These are phyloP conservation scores for Blattamonas nauphoetae DNA, from an alignment of 78 protist species.

Conservation along the genomic window DNA sequence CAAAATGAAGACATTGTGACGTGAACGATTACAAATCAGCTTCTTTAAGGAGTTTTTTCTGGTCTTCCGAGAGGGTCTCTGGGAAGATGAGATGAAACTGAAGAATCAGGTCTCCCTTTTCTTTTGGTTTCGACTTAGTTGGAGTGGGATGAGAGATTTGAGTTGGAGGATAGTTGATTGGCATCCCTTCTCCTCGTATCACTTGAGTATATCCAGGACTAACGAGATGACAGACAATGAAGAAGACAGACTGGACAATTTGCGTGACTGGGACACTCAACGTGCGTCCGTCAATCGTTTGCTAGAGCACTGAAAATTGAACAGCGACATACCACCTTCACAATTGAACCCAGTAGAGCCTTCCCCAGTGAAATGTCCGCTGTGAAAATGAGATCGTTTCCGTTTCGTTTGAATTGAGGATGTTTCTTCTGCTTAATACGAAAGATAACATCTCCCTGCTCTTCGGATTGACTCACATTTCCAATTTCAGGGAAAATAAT, in stretches of 20 bases:
- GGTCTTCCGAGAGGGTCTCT: background rate
- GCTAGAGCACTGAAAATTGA: background rate
- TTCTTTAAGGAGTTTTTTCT: background rate
- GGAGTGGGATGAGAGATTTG: too few species aligned
- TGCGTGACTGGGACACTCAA: background rate
- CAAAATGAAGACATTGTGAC: too few species aligned
- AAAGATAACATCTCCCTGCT: background rate
- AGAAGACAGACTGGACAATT: background rate
- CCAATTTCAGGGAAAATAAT: background rate
- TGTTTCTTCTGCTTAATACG: background rate
- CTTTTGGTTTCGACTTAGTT: background rate
- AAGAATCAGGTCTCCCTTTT: background rate
- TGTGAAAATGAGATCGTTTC: background rate
- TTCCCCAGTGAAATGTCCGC: background rate
- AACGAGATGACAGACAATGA: too few species aligned
- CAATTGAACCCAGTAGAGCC: background rate
- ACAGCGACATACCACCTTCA: background rate
- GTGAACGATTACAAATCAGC: too few species aligned
- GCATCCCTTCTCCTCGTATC: background rate
- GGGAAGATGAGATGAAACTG: background rate
- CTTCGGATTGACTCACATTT: background rate
- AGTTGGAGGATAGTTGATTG: background rate
- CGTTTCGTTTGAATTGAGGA: background rate
- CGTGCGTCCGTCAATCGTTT: background rate
- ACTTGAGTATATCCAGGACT: background rate